phyloP scores from a whole-genome alignment of 306 rosid species.

The Astragalus membranaceus region DNA sequence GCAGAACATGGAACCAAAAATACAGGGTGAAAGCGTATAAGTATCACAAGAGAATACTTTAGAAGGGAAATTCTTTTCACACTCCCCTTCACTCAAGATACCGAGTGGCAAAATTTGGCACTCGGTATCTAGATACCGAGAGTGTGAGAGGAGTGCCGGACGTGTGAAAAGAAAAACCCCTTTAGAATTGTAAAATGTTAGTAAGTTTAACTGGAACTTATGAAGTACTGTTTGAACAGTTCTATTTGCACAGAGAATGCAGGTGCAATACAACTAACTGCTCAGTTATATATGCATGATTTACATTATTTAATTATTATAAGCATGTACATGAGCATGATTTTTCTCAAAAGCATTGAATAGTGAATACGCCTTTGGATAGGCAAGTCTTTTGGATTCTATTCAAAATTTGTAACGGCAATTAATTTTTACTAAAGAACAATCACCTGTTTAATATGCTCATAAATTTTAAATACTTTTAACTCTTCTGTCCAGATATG shows the following conservation, averaged over 20 bases:
- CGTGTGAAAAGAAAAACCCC: too few species aligned
- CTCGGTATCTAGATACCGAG: too few species aligned
- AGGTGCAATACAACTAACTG: neutral
- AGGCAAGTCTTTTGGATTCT: neutral
- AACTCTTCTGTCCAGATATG: constrained; percentile 42
- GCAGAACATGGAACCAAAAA: neutral
- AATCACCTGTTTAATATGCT: neutral
- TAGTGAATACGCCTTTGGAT: neutral
- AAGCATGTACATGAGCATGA: neutral
- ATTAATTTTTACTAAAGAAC: neutral
- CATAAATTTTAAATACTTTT: neutral
- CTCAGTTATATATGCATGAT: neutral
- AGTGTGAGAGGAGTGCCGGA: too few species aligned
- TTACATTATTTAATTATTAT: neutral
- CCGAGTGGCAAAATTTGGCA: too few species aligned
- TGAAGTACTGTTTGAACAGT: neutral
- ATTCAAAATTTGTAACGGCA: neutral
- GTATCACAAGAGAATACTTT: neutral
- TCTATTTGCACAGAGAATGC: neutral
- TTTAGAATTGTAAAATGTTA: neutral
- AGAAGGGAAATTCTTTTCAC: too few species aligned
- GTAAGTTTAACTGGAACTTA: neutral
- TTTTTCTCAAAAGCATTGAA: neutral
- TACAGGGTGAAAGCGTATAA: neutral
- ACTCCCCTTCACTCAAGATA: too few species aligned